These are phyloP conservation scores for Paecilomyces sp. DNA, from an alignment of 2,329 filamentous ascomycete species.

Conservation along the genomic window DNA sequence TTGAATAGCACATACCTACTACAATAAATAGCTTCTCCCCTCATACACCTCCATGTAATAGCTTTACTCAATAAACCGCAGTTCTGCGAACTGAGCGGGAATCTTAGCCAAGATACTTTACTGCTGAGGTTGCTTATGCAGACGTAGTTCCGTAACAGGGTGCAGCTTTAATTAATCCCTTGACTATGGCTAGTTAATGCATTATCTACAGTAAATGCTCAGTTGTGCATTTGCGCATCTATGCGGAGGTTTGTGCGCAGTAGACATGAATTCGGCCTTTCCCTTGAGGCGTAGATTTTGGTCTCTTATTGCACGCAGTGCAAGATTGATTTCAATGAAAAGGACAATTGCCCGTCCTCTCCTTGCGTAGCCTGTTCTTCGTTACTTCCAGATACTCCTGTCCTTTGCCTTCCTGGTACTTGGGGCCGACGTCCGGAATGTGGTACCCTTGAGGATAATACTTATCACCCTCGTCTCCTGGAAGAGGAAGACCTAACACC, in stretches of 20 bases:
- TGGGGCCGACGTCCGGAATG: constrained; percentile 56
- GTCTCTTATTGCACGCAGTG: not conserved
- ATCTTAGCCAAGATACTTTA: not conserved
- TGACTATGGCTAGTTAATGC: not conserved
- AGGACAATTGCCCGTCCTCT: constrained; percentile 42
- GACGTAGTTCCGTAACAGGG: not conserved
- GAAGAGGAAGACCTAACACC: constrained; percentile 39
- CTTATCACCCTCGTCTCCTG: constrained; percentile 40
- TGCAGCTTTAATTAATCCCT: not conserved
- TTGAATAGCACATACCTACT: constrained; percentile 4
- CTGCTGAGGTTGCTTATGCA: not conserved
- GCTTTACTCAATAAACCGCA: not conserved
- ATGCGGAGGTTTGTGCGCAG: no score
- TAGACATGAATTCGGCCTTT: no score
- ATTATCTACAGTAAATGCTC: not conserved
- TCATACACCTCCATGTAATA: not conserved
- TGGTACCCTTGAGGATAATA: constrained; percentile 44
- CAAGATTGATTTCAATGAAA: constrained; percentile 23
- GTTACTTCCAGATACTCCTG: constrained; percentile 40
- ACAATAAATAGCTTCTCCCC: not conserved
- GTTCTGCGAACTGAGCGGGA: not conserved
- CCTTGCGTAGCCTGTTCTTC: constrained; percentile 27
- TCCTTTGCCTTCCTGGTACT: constrained; percentile 46
- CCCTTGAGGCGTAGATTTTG: not conserved
- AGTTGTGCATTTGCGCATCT: no score